Conservation (phyloP, 106 monocot species). For the Ottelia alismoides region DNA sequence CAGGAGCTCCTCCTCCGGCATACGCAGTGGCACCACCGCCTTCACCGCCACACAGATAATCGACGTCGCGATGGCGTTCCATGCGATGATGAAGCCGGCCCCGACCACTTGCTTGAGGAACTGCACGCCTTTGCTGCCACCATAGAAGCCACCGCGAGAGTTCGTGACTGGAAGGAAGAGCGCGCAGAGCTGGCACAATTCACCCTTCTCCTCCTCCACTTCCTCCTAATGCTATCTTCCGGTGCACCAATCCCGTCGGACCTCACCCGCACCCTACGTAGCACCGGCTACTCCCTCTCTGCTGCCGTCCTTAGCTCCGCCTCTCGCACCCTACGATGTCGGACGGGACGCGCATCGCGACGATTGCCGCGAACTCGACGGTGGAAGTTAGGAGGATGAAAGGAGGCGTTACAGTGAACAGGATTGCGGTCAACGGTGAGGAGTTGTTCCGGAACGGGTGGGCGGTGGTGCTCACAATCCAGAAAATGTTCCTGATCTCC, state of each 20-base stretch:
- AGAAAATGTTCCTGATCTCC: constrained; percentile 4
- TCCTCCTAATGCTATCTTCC: no score
- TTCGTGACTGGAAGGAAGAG: no score
- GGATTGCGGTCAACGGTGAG: constrained; percentile 3
- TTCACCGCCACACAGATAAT: no score
- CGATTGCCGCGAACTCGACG: not conserved
- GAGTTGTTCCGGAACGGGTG: constrained; percentile 4
- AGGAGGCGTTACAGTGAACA: not conserved
- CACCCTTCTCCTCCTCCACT: no score
- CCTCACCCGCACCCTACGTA: not conserved
- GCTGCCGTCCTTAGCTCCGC: not conserved
- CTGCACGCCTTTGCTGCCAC: no score
- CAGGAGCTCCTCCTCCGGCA: no score
- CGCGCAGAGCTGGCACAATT: no score
- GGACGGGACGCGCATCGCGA: not conserved
- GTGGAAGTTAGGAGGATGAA: not conserved
- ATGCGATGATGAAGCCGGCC: no score
- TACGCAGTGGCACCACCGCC: no score
- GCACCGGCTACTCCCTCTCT: not conserved
- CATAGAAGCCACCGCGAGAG: no score
- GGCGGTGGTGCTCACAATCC: constrained; percentile 10
- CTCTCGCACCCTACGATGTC: not conserved
- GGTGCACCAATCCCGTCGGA: not conserved
- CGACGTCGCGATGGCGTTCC: no score
- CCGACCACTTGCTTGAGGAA: no score